Evolutionary conservation across 257 asterid genomes (phyloP).

Genomic region (Capsicum baccatum): DNA sequence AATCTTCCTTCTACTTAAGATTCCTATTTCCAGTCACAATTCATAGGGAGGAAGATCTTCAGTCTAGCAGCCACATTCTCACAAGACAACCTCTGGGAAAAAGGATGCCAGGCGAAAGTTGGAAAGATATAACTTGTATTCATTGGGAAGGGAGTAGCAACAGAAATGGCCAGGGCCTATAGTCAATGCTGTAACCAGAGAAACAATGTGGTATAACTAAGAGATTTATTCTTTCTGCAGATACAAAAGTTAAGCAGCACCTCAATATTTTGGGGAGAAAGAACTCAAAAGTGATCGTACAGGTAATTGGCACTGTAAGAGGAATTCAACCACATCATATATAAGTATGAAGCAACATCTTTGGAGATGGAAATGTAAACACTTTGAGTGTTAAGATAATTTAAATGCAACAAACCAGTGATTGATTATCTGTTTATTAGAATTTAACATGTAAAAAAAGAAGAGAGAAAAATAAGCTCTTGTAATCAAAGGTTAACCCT

Average conservation of each 20-base stretch:
- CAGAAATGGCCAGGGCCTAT: background rate
- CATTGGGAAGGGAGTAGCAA: slow-evolving; percentile 18
- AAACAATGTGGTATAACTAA: background rate
- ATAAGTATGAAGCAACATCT: slow-evolving; percentile 4
- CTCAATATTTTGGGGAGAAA: slow-evolving; percentile 17
- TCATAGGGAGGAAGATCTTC: background rate
- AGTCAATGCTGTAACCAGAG: background rate
- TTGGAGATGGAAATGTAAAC: background rate
- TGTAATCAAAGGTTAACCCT: background rate
- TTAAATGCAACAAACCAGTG: background rate
- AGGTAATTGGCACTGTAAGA: background rate
- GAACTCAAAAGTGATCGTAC: background rate
- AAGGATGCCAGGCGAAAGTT: background rate
- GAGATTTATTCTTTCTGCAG: slow-evolving; percentile 9
- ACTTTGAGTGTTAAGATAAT: background rate
- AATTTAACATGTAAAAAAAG: background rate
- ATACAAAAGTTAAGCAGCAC: background rate
- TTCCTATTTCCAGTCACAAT: background rate
- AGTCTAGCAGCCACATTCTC: background rate
- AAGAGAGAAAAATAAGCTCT: background rate
- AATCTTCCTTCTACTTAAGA: slow-evolving; percentile 28
- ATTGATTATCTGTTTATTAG: background rate
- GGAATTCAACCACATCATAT: background rate
- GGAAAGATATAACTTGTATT: background rate
- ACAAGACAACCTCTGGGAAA: slow-evolving; percentile 5